These are phyloP conservation scores for Gossypium herbaceum DNA, from an alignment of 345 rosid genomes.

Conservation along the genomic window DNA sequence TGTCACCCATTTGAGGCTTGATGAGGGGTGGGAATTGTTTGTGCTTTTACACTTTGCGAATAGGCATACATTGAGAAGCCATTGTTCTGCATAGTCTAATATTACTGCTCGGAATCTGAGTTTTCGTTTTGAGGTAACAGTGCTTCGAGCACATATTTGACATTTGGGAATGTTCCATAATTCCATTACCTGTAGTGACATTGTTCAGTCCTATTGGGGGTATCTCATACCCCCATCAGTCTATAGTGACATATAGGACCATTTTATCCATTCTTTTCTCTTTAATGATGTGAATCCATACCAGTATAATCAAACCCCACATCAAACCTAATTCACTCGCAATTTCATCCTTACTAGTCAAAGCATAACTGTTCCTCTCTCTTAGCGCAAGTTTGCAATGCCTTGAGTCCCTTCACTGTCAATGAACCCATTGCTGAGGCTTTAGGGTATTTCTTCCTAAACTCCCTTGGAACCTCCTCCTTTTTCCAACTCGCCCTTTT, in stretches of 20 bases:
- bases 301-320: neutral
- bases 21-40: conserved; percentile 2
- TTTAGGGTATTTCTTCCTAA: neutral
- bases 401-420: neutral
- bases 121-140: neutral
- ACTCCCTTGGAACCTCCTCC: neutral
- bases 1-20: neutral
- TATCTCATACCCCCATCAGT: neutral
- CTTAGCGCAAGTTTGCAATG: neutral
- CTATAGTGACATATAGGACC: neutral
- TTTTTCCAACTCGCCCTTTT: neutral
- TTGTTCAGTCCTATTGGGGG: neutral
- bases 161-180: neutral
- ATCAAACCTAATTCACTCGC: neutral
- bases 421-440: neutral
- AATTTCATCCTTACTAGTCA: neutral
- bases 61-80: neutral
- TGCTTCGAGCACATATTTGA: neutral
- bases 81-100: neutral
- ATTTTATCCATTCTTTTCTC: neutral
- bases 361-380: neutral
- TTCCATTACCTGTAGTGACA: neutral
- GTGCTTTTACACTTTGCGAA: neutral
- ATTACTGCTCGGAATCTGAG: neutral
- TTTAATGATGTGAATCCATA: neutral